Percentiles rank a stretch among this genome's conserved stretches.
phyloP scores from a whole-genome alignment of 2,329 filamentous ascomycete genomes.

The Ascochyta koolunga region DNA sequence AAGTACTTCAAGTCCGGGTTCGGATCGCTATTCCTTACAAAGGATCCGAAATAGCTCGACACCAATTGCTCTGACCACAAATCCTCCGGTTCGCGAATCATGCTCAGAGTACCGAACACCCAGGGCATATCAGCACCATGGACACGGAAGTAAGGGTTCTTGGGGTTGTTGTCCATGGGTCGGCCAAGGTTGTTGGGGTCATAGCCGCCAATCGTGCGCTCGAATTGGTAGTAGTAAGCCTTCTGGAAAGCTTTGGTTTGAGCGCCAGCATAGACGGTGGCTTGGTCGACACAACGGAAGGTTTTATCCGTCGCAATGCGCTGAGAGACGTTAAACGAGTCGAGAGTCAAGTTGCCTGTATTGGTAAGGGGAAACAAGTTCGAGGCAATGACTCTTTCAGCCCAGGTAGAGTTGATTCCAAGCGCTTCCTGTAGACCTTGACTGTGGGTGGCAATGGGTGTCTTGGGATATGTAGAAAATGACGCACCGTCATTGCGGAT shows the following conservation, averaged over 20 bases:
- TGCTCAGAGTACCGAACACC: constrained; percentile 60
- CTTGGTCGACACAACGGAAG: constrained; percentile 66
- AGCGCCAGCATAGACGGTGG: constrained; percentile 60
- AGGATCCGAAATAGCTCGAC: constrained; percentile 58
- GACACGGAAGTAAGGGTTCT: constrained; percentile 61
- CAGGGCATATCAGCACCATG: constrained; percentile 62
- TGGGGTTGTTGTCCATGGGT: constrained; percentile 56
- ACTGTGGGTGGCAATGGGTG: constrained; percentile 49
- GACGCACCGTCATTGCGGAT: constrained; percentile 63
- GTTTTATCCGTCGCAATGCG: constrained; percentile 64
- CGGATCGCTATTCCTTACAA: constrained; percentile 58
- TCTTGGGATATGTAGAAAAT: constrained; percentile 57
- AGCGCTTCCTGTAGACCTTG: constrained; percentile 55
- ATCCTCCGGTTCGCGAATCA: constrained; percentile 59
- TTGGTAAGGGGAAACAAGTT: constrained; percentile 59
- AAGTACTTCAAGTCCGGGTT: constrained; percentile 57
- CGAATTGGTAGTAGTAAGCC: constrained; percentile 66
- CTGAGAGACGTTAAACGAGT: constrained; percentile 62
- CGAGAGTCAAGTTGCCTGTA: constrained; percentile 59
- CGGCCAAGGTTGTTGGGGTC: constrained; percentile 61
- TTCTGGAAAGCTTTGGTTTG: constrained; percentile 54
- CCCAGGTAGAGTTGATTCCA: constrained; percentile 52
- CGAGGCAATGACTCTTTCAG: constrained; percentile 42
- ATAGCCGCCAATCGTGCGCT: constrained; percentile 60
- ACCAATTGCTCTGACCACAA: constrained; percentile 54